Evolutionary conservation across 2,329 filamentous ascomycete species (phyloP).

Genomic region (Fusarium chuoi): DNA sequence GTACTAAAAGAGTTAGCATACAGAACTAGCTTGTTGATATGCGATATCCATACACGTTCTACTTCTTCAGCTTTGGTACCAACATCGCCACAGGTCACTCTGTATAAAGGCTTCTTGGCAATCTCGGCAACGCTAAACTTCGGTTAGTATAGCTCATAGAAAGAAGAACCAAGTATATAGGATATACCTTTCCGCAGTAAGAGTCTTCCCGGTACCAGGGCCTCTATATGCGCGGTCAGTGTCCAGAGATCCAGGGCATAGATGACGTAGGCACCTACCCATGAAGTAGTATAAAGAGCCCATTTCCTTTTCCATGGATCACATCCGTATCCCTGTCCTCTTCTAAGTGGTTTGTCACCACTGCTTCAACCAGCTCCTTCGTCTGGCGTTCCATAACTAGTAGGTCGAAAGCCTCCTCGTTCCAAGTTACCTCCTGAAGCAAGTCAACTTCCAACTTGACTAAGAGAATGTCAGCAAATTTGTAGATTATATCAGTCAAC

Average conservation of each 20-base stretch:
- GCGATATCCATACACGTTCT: background rate
- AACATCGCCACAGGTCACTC: background rate
- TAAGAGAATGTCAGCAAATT: background rate
- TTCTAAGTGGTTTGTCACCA: background rate
- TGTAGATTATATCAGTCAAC: accelerated
- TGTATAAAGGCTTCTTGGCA: background rate
- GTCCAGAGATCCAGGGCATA: accelerated
- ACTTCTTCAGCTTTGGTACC: background rate
- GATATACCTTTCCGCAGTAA: background rate
- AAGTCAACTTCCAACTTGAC: background rate
- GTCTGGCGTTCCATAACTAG: background rate
- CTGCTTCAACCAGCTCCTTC: background rate
- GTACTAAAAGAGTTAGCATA: accelerated
- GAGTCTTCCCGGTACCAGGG: background rate
- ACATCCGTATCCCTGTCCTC: background rate
- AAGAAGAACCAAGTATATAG: accelerated
- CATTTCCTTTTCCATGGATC: background rate
- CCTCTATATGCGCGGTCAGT: background rate
- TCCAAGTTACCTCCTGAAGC: background rate
- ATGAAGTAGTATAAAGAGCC: background rate
- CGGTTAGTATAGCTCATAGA: no score
- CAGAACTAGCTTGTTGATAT: accelerated
- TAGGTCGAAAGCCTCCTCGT: background rate
- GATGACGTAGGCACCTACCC: background rate
- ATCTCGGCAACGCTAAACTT: background rate